Evolutionary conservation across 2,329 filamentous ascomycete species (phyloP), one percentile per base, ranked within the genome.

Genomic region (Myriosclerotinia duriaeana): DNA sequence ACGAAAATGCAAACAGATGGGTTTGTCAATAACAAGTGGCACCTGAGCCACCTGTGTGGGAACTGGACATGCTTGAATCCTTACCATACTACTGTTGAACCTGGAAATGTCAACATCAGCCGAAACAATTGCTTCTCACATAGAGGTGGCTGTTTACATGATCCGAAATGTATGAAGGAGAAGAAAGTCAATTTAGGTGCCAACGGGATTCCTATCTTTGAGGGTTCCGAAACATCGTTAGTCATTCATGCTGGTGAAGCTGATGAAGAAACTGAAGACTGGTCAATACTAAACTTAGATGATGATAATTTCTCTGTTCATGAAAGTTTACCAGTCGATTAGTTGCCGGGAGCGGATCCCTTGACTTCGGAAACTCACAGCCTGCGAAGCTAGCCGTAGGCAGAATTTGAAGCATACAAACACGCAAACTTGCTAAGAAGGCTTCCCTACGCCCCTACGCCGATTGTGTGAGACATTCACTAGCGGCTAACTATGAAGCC

Each of bases 61-160:
- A 77, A 77, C 46, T 77, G 75, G 74, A 74, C 70, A 4, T 77
- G 76, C 53, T 64, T 73, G 17, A 77, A 77, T 56, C 66, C 71
- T 2, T 42, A 50, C 17, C 76, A 77, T 66, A 68, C 72, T 0
- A 74, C 71, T 1, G 68, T 76, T 14, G 75, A 77, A 62, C 64
- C 70, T 3, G 70, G 71, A 20, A 59, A 5, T 22, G 64, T 71
- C 34, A 76, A 76, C 55, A 56, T 67, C 14, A 67, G 67, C 44
- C 66, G 75, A 12, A 76, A 76, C 22, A 69, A 66, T 26, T 76
- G 75, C 66, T 76, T 75, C 62, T 69, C 67, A 34, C 72, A 72
- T 60, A 50, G 68, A 3, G 59, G 59, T 4, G 72, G 71, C n/a
- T 75, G 73, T 60, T 48, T 52, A 17, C 73, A 75, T 55, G 50